Conservation (phyloP, 164 flowering plant species). For the Vitis cinerea region DNA sequence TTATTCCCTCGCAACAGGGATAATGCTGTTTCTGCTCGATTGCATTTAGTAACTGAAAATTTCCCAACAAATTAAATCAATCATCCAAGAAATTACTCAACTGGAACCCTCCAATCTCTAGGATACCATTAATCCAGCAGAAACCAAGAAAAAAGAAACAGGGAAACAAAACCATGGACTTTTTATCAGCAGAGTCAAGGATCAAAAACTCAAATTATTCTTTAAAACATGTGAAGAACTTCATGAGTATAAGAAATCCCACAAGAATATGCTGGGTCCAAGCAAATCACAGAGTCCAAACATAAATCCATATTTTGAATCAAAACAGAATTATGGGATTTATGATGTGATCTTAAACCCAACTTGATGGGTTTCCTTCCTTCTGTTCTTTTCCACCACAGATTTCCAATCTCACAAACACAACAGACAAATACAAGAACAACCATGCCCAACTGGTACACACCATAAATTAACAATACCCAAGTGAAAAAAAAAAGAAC, state of each 20-base stretch:
- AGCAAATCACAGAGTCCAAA: not conserved
- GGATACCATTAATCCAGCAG: too few species aligned
- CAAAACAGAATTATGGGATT: not conserved
- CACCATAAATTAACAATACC: not conserved
- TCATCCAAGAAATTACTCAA: not conserved
- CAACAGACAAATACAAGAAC: too few species aligned
- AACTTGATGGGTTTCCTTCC: too few species aligned
- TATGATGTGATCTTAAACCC: too few species aligned
- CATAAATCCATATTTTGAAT: slow-evolving; percentile 1
- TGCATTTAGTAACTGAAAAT: slow-evolving; percentile 69
- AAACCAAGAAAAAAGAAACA: not conserved
- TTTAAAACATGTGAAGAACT: not conserved
- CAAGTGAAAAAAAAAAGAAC: not conserved
- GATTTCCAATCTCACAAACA: not conserved
- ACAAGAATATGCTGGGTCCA: not conserved
- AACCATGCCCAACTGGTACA: not conserved
- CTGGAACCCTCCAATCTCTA: not conserved
- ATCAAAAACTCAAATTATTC: not conserved
- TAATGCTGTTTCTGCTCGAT: slow-evolving; percentile 59
- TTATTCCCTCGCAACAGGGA: slow-evolving; percentile 53
- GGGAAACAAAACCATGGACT: not conserved
- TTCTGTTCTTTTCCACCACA: not conserved
- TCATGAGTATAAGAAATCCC: not conserved
- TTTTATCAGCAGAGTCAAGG: not conserved
- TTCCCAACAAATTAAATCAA: slow-evolving; percentile 15